A percentile compares a stretch with the other conserved stretches of the same genome.
Conservation (phyloP, 176 grass and related monocot species). For the Aegilops tauschii region DNA sequence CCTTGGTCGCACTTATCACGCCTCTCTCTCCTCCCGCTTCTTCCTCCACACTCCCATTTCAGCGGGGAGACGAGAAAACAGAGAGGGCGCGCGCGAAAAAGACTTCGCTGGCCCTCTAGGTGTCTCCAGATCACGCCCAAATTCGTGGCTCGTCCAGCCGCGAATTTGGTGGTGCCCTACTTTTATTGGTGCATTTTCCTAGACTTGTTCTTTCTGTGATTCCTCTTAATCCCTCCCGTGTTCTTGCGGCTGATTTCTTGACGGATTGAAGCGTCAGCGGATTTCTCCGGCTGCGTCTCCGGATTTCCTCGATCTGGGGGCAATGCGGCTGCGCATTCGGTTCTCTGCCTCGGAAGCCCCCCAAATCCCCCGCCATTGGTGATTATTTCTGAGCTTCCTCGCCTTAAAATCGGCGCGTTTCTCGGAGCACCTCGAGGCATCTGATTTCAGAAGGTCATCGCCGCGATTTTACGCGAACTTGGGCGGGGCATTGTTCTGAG, state of each 20-base stretch:
- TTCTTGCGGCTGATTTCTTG: neutral
- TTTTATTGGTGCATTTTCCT: neutral
- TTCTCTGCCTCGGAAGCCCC: neutral
- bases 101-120: neutral
- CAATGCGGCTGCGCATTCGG: neutral
- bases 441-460: neutral
- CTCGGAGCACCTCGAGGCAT: neutral
- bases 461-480: neutral
- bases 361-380: neutral
- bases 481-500: neutral
- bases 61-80: neutral
- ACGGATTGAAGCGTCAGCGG: constrained; percentile 2
- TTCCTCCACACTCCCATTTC: neutral
- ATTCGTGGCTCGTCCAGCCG: neutral
- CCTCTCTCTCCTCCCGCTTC: neutral
- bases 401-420: neutral
- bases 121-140: constrained; percentile 18
- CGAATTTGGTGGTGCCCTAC: constrained; percentile 11
- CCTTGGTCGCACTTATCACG: neutral
- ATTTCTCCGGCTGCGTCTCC: neutral
- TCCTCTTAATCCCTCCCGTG: neutral
- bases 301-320: neutral
- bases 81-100: neutral
- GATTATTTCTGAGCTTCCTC: neutral
- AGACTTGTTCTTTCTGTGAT: neutral